phyloP scores from a whole-genome alignment of 805 yeast genomes.

The Hanseniaspora osmophila region DNA sequence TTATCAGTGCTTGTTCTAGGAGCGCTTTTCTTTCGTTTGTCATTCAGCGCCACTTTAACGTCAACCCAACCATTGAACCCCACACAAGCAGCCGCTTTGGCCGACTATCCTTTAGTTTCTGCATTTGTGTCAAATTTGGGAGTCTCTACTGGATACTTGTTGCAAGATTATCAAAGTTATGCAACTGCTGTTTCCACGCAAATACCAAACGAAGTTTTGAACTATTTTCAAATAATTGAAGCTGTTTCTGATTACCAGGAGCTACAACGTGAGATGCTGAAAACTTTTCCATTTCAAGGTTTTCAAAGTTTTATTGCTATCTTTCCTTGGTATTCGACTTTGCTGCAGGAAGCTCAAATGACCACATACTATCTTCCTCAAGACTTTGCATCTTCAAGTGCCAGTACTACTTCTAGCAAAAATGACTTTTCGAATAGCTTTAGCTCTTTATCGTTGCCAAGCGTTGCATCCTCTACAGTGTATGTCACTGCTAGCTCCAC shows the following conservation, averaged over 20 bases:
- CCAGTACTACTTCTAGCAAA: not conserved
- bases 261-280: conserved; percentile 16
- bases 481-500: too few species aligned
- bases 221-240: conserved; percentile 22
- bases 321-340: conserved; percentile 20
- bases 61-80: not conserved
- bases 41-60: not conserved
- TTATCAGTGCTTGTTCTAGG: too few species aligned
- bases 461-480: not conserved
- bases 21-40: too few species aligned
- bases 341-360: conserved; percentile 10
- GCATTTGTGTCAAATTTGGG: conserved; percentile 5
- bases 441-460: not conserved
- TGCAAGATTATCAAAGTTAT: conserved; percentile 1
- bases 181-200: conserved; percentile 9
- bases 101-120: conserved; percentile 6
- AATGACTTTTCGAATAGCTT: not conserved
- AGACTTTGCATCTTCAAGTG: conserved; percentile 8
- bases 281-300: conserved; percentile 24
- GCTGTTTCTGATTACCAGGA: conserved; percentile 15
- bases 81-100: conserved; percentile 1
- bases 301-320: conserved; percentile 24
- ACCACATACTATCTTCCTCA: conserved; percentile 17
- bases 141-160: conserved; percentile 1
- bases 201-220: conserved; percentile 23